These are phyloP conservation scores for Marasmius fiardii DNA, from an alignment of 1,284 basidiomycete species.

Conservation along the genomic window DNA sequence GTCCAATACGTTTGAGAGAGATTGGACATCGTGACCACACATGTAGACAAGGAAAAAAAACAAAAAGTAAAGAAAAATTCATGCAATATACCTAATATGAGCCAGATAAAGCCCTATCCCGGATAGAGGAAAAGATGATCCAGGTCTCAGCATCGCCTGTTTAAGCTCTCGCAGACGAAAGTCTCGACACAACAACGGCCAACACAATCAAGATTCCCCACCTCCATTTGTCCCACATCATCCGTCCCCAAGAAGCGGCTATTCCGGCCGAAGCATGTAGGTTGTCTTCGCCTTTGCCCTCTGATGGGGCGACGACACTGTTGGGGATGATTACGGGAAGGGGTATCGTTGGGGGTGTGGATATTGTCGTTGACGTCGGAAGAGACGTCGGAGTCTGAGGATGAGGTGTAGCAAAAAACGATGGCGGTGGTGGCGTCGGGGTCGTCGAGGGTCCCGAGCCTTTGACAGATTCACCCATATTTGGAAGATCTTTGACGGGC, in stretches of 20 bases:
- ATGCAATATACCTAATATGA: no score
- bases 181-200: slow-evolving; percentile 70
- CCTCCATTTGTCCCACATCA: slow-evolving; percentile 80
- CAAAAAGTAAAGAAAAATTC: no score
- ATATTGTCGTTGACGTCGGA: slow-evolving; percentile 12
- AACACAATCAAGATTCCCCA: slow-evolving; percentile 76
- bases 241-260: slow-evolving; percentile 54
- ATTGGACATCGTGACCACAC: no score
- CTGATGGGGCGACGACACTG: neutral
- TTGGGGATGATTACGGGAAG: slow-evolving; percentile 12
- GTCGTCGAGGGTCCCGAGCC: slow-evolving; percentile 35
- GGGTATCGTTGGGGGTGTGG: slow-evolving; percentile 6
- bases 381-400: slow-evolving; percentile 9
- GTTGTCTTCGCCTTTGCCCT: slow-evolving; percentile 11
- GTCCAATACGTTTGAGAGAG: no score
- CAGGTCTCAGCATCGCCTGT: neutral
- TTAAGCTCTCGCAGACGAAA: slow-evolving; percentile 37
- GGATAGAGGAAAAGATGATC: neutral
- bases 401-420: slow-evolving; percentile 13
- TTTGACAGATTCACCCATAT: slow-evolving; percentile 81
- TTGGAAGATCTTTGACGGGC: slow-evolving; percentile 70
- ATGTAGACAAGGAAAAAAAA: no score
- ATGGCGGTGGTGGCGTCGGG: slow-evolving; percentile 18
- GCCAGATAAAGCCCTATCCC: neutral
- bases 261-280: slow-evolving; percentile 34